A percentile compares a stretch with the other conserved stretches of the same genome.
Conservation (phyloP, 805 yeast species). For the Ogataea chonburiensis region DNA sequence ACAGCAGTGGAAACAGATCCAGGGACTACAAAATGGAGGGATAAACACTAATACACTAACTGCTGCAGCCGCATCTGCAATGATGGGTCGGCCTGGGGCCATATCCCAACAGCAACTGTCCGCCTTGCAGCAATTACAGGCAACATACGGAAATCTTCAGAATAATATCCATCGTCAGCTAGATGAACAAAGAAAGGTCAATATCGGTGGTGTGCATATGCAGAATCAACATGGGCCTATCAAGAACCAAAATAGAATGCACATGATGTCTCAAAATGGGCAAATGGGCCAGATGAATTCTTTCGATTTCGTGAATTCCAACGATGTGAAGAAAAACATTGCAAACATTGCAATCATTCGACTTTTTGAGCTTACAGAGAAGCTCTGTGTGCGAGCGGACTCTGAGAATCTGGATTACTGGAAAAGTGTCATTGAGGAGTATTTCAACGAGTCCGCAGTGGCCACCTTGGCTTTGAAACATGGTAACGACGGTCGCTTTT, state of each 20-base stretch:
- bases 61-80: constrained; percentile 29
- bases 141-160: constrained; percentile 32
- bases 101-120: constrained; percentile 27
- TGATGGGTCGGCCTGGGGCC: constrained; percentile 28
- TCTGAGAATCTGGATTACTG: constrained; percentile 48
- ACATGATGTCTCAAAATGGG: constrained; percentile 5
- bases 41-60: constrained; percentile 21
- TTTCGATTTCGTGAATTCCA: constrained; percentile 17
- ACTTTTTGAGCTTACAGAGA: constrained; percentile 49
- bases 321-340: constrained; percentile 32
- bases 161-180: constrained; percentile 24
- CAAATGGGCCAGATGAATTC: constrained; percentile 11
- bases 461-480: constrained; percentile 47
- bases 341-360: constrained; percentile 52
- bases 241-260: constrained; percentile 1
- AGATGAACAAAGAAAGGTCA: constrained; percentile 20
- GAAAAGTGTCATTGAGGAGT: constrained; percentile 47
- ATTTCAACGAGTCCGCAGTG: constrained; percentile 51
- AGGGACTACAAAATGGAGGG: constrained; percentile 18
- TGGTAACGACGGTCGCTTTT: constrained; percentile 50
- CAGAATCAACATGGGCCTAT: not conserved
- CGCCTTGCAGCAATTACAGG: constrained; percentile 30
- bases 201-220: constrained; percentile 1
- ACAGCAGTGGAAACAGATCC: constrained; percentile 24
- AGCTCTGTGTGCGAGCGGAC: constrained; percentile 41